Evolutionary conservation across 805 yeast species (phyloP), one percentile per base, ranked within the genome.

Genomic region (Suhomyces pyralidae): DNA sequence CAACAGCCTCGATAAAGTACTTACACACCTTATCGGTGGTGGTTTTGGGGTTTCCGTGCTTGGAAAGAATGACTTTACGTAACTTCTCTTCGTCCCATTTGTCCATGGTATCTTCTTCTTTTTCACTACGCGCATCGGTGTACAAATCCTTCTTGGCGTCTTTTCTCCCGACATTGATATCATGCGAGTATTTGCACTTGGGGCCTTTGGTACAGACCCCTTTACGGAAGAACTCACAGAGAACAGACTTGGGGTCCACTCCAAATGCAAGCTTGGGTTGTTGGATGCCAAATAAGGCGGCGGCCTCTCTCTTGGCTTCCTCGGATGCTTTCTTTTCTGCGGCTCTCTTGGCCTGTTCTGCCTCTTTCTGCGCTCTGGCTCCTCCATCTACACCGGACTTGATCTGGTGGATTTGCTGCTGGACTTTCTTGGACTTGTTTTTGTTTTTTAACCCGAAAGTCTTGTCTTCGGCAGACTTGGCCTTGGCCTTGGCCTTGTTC

Each of bases 81-180:
- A 94, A 83, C 76, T 92, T 94, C 63, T 86, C 97, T 73, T 93
- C 97, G 73, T 94, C 98, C 98, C 98, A 93, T 45, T 79, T 80
- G 62, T 91, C 97, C 97, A 93, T 91, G 5, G 94, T 89, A 70
- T 94, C 98, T 19, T 77, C 78, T 59, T 84, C 86, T 67, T 88
- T 86, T 52, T 77, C 81, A 8, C 71, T 79, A 69, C 97, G 83
- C 38, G 85, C 90, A 74, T 94, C 99, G 9, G 94, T 84, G 74
- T 94, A 94, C 63, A 93, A 79, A 73, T 94, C 97, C 71, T 80
- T 91, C 84, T 94, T 94, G 48, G 81, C 89, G 32, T 87, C 89
- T 70, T 88, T 92, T 69, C 97, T 84, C 36, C 92, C 98, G 24
- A 90, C 81, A 55, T 82, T 79, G 66, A 89, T 70, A 68, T 94